Conservation (phyloP, 176 grass and related monocot genomes). For the Microstegium vimineum region DNA sequence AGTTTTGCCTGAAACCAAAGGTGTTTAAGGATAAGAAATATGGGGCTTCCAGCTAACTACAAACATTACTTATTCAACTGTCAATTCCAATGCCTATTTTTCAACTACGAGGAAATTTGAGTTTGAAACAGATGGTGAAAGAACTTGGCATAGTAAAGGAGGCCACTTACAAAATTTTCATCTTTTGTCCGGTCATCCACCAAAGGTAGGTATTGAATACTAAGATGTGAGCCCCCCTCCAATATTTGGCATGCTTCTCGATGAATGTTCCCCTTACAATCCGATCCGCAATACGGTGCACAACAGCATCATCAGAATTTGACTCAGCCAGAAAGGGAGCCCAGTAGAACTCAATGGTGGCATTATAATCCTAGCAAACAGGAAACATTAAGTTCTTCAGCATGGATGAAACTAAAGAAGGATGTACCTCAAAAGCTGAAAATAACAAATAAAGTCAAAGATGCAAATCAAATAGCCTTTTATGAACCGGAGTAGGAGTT, state of each 20-base stretch:
- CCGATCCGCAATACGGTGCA: slow-evolving; percentile 56
- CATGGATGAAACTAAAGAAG: neutral
- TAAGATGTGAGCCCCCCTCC: slow-evolving; percentile 80
- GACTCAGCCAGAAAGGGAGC: slow-evolving; percentile 94
- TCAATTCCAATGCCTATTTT: neutral
- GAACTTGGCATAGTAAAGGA: neutral
- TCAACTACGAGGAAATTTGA: neutral
- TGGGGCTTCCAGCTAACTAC: neutral
- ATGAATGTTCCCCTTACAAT: slow-evolving; percentile 62
- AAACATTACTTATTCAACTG: neutral
- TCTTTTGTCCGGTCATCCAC: slow-evolving; percentile 83
- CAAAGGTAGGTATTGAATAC: slow-evolving; percentile 97
- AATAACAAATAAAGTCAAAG: neutral
- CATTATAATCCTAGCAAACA: slow-evolving; percentile 77
- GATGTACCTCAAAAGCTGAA: neutral
- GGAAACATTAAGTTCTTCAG: neutral
- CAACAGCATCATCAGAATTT: slow-evolving; percentile 83
- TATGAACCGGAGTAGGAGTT: neutral
- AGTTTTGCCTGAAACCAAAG: slow-evolving; percentile 42
- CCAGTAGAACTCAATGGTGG: slow-evolving; percentile 97
- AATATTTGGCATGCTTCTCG: slow-evolving; percentile 74
- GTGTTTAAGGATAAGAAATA: neutral
- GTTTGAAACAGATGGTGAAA: neutral
- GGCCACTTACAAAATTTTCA: slow-evolving; percentile 76
- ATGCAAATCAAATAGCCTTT: neutral